A percentile compares a stretch with the other conserved stretches of the same genome.
phyloP scores from a whole-genome alignment of 441 rosid genomes.

The Pelargonium australe region DNA sequence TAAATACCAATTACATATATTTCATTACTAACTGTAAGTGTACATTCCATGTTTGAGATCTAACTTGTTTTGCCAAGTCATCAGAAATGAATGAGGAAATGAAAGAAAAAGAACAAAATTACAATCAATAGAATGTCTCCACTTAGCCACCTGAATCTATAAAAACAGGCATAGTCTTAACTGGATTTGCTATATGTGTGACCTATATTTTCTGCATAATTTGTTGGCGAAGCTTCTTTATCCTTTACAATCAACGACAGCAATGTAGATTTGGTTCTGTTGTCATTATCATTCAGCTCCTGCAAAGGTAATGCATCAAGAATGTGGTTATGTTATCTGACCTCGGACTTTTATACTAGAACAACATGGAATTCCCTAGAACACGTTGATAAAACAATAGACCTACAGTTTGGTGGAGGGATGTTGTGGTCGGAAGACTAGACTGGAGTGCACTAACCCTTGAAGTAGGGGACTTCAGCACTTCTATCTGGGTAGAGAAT shows the following conservation, averaged over 20 bases:
- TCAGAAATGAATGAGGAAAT: constrained; percentile 1
- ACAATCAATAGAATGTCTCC: constrained; percentile 8
- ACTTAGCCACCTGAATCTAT: constrained; percentile 11
- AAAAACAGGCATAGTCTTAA: constrained; percentile 14
- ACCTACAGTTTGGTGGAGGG: constrained; percentile 29
- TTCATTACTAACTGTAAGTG: constrained; percentile 9
- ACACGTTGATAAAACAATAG: not conserved
- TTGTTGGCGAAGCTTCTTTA: constrained; percentile 25
- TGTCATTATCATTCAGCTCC: constrained; percentile 29
- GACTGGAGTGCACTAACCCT: constrained; percentile 24
- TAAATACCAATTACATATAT: constrained; percentile 11
- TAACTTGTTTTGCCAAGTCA: constrained; percentile 11
- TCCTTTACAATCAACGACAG: constrained; percentile 33
- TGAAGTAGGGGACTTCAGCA: constrained; percentile 26
- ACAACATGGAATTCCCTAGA: not conserved
- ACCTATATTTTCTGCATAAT: constrained; percentile 15
- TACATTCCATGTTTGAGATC: constrained; percentile 14
- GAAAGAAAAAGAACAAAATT: not conserved
- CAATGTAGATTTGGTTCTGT: constrained; percentile 30
- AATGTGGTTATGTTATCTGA: not conserved
- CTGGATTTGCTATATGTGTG: constrained; percentile 22
- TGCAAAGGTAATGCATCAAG: constrained; percentile 24
- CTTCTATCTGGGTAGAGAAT: constrained; percentile 47
- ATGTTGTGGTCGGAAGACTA: constrained; percentile 25
- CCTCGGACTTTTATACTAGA: not conserved